Evolutionary conservation across 305 asterid species (phyloP), one percentile per base, ranked within the genome.

Genomic region (Nicotiana rustica): DNA sequence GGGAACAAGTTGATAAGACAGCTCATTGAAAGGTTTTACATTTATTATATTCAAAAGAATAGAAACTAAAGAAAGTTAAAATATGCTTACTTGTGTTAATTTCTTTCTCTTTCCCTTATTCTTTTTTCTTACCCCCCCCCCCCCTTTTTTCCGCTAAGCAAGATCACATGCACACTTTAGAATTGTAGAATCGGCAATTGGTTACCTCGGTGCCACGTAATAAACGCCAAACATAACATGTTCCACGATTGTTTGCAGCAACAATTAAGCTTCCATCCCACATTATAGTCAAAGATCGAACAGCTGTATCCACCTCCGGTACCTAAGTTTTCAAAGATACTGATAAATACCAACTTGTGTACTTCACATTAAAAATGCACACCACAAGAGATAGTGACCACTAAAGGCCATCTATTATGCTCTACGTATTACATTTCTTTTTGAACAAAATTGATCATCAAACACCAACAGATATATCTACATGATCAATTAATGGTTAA

Each of bases 221-320:
- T 86, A 94, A 87, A 83, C 98, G 97, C 98, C 99, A 96, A 25
- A 94, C 98, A 61, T 94, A 96, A 87, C 99, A 96, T 36, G 97
- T 96, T 77, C 99, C 99, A 4, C 86, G 88, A 81, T 96, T 94
- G 86, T 96, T 96, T 67, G 99, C 99, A 56, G 99, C 99, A 75
- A 93, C 99, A 41, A 94, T 97, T 87, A 96, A 87, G 90, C 99
- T 93, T 78, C 99, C 99, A 44, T 96, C 98, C 99, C 99, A 96
- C 99, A 96, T 96, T 66, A 96, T 93, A 35, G 98, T 93, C 90
- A 94, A 88, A 18, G 98, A 96, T 69, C 99, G 86, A 65, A 96
- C 96, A 47, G 99, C 97, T 52, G 97, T 94, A 86, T 94, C 99
- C 87, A 93, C 98, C 89, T 96, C 99, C 5, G 99, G 99, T 36